Conservation (phyloP, 2,329 filamentous ascomycete species). For the Neofusicoccum cordaticola region DNA sequence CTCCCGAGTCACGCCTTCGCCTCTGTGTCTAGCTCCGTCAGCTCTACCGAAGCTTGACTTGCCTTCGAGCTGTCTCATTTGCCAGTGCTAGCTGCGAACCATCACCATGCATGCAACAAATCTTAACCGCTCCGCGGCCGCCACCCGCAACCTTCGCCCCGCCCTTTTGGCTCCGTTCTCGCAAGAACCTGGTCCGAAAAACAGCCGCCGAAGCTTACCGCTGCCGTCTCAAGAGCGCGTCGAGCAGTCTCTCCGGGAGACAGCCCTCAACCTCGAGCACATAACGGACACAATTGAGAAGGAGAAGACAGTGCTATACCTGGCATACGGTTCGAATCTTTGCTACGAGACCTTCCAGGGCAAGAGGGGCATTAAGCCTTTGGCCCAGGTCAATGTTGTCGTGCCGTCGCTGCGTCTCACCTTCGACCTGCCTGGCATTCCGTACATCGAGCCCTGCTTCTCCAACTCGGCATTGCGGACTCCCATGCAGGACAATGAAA, state of each 20-base stretch:
- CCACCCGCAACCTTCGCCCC: background rate
- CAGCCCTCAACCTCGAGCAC: background rate
- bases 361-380: slow-evolving; percentile 71
- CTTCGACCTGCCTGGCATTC: slow-evolving; percentile 81
- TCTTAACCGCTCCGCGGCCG: background rate
- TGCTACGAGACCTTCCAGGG: slow-evolving; percentile 76
- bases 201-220: background rate
- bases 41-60: background rate
- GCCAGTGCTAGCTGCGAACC: background rate
- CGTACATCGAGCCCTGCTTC: slow-evolving; percentile 89
- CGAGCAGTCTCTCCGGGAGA: background rate
- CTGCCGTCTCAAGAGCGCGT: background rate
- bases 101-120: background rate
- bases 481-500: slow-evolving; percentile 23
- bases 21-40: background rate
- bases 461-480: slow-evolving; percentile 71
- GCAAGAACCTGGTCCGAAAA: background rate
- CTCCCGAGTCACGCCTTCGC: background rate
- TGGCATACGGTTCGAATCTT: slow-evolving; percentile 89
- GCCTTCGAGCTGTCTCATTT: background rate
- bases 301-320: slow-evolving; percentile 35
- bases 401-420: slow-evolving; percentile 75
- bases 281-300: background rate
- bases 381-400: slow-evolving; percentile 77
- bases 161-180: background rate